Evolutionary conservation across 83 land plant genomes (phyloP).

Genomic region (Isoetes engelmannii): DNA sequence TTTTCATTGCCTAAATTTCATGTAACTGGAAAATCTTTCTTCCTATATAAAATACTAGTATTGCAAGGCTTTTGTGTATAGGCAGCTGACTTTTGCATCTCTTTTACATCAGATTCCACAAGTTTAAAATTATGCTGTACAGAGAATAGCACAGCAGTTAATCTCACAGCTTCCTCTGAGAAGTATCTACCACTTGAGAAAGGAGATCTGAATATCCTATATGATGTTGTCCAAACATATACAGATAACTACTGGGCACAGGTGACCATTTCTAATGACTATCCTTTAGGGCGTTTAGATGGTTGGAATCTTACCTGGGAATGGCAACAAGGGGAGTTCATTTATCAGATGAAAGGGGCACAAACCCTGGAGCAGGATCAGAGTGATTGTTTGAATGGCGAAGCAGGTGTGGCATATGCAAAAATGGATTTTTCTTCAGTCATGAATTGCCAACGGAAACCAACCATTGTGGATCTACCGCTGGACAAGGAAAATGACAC

Average conservation of each 20-base stretch:
- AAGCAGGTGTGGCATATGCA: conserved; percentile 34
- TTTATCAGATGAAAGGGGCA: conserved; percentile 67
- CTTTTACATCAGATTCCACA: too few species aligned
- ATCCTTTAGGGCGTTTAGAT: conserved; percentile 71
- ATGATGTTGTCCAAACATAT: conserved; percentile 44
- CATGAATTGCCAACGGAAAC: conserved; percentile 45
- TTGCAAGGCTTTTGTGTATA: neutral
- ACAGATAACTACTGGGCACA: neutral
- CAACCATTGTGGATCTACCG: conserved; percentile 64
- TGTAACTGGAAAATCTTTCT: too few species aligned
- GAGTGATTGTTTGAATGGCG: conserved; percentile 53
- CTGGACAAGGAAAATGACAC: conserved; percentile 47
- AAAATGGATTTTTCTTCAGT: conserved; percentile 53
- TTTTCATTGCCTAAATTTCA: neutral
- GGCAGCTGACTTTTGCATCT: too few species aligned
- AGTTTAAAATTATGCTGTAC: conserved; percentile 41
- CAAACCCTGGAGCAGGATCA: conserved; percentile 35
- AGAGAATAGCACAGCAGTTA: conserved; percentile 37
- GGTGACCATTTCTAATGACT: conserved; percentile 59
- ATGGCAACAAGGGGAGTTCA: conserved; percentile 87
- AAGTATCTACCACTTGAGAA: conserved; percentile 38
- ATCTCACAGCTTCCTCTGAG: conserved; percentile 7
- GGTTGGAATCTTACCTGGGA: conserved; percentile 86
- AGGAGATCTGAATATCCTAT: conserved; percentile 61
- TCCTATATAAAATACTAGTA: too few species aligned